Conservation (phyloP, 2,329 filamentous ascomycete species). For the Helotiales sp. region DNA sequence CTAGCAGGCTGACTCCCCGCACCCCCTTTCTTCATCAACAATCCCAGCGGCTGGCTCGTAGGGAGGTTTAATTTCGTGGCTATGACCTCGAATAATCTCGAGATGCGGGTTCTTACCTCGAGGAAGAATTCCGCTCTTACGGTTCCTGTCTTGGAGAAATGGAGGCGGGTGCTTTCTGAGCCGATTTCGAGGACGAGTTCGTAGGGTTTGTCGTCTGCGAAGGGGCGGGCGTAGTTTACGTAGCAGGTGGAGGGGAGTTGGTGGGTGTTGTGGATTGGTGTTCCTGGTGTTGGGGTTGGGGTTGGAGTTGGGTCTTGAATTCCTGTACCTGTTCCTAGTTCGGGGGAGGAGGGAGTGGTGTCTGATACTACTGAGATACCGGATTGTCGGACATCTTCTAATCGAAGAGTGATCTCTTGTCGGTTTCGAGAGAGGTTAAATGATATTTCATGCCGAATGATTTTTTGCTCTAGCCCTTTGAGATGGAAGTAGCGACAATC, state of each 20-base stretch:
- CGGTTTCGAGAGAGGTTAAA: slow-evolving; percentile 70
- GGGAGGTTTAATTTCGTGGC: slow-evolving; percentile 75
- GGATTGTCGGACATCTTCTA: slow-evolving; percentile 87
- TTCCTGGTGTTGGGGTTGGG: slow-evolving; percentile 19
- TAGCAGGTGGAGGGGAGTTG: slow-evolving; percentile 39
- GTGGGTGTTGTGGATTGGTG: neutral
- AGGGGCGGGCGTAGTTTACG: slow-evolving; percentile 82
- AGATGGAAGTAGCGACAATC: slow-evolving; percentile 94
- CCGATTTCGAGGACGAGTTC: slow-evolving; percentile 83
- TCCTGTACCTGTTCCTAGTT: slow-evolving; percentile 45
- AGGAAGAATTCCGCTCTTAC: slow-evolving; percentile 74
- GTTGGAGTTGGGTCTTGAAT: slow-evolving; percentile 44
- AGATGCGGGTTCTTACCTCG: slow-evolving; percentile 67
- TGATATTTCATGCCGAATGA: slow-evolving; percentile 74
- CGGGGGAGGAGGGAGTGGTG: slow-evolving; percentile 29
- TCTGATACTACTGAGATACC: slow-evolving; percentile 69
- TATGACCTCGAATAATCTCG: slow-evolving; percentile 77
- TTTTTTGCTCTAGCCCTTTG: slow-evolving; percentile 83
- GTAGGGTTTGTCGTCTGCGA: slow-evolving; percentile 71
- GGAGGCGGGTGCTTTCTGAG: slow-evolving; percentile 61
- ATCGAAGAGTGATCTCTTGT: slow-evolving; percentile 74
- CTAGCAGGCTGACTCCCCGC: slow-evolving; percentile 61
- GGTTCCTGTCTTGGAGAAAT: slow-evolving; percentile 46
- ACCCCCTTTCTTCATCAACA: slow-evolving; percentile 67
- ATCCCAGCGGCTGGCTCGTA: slow-evolving; percentile 58